Percentiles rank a stretch among this genome's conserved stretches.
These are phyloP conservation scores for Ustilago cynodontis DNA, from an alignment of 1,284 basidiomycete species.

Conservation along the genomic window DNA sequence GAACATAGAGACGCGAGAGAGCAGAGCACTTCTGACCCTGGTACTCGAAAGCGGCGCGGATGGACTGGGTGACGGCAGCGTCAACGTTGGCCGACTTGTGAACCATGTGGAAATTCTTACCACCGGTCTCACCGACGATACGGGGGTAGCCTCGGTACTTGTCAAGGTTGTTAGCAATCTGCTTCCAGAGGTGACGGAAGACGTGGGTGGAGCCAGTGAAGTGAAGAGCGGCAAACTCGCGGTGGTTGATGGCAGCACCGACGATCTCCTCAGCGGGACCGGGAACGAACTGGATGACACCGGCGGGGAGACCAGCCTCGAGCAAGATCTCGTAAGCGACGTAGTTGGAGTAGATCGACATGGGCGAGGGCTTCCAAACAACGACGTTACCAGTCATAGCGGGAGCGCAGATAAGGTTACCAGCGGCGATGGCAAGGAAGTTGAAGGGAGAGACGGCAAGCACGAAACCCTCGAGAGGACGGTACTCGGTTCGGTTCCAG, in stretches of 20 bases:
- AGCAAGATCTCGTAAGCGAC: conserved; percentile 89
- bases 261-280: conserved; percentile 67
- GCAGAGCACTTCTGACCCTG: conserved; percentile 99
- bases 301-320: conserved; percentile 92
- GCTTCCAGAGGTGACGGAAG: conserved; percentile 91
- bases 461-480: conserved; percentile 95
- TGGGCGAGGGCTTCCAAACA: conserved; percentile 97
- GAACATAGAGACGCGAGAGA: conserved; percentile 89
- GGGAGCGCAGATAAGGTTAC: conserved; percentile 75
- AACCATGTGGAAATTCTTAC: conserved; percentile 97
- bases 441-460: conserved; percentile 98
- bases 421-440: conserved; percentile 74
- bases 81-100: conserved; percentile 87
- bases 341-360: conserved; percentile 95
- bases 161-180: conserved; percentile 85
- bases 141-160: conserved; percentile 84
- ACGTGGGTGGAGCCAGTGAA: conserved; percentile 97
- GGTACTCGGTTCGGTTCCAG: conserved; percentile 98
- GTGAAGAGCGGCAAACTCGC: conserved; percentile 87
- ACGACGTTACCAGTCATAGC: conserved; percentile 94
- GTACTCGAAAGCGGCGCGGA: conserved; percentile 95
- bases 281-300: conserved; percentile 97
- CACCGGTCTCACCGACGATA: conserved; percentile 91
- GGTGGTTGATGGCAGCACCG: conserved; percentile 75
- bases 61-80: conserved; percentile 88